Evolutionary conservation across 2,329 filamentous ascomycete genomes (phyloP), one percentile per base, ranked within the genome.

Genomic region (Aspergillus floridensis): DNA sequence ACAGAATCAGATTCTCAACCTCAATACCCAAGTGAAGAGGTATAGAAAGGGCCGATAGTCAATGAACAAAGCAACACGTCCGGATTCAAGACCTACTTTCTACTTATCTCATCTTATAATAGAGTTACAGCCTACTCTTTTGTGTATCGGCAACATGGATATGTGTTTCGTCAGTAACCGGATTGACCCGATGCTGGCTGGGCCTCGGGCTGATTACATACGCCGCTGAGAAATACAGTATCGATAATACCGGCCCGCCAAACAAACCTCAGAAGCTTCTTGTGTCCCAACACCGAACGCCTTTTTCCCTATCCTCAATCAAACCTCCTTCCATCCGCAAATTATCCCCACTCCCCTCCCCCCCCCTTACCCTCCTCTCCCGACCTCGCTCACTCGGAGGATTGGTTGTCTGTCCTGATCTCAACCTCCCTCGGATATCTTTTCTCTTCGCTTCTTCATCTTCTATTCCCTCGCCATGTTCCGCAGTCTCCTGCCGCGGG

Each of bases 401-500:
- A 63, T 64, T 70, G 62, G 64, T 64, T 67, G 66, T 68, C 64
- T 66, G 59, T 69, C 69, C 68, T 49, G 7, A 65, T 71, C 50
- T 54, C 46, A 53, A 54, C 54, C 65, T 63, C 64, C 48, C 56
- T 31, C 68, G 65, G 63, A 69, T 65, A 68, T 59, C 66, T 62
- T 56, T 59, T 59, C 52, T 59, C 58, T 65, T 59, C 70, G 64
- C 64, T 59, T 63, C 61, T 63, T 61, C n/a, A n/a, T n/a, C 63
- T 5, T 54, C 50, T 24, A 53, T 69, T 38, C 16, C 16, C 38
- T 66, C 68, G 76, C 66, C 70, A 84, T 84, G 82, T 82, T 83
- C 74, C 80, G 81, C 66, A 76, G 77, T 65, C 72, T 82, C 58
- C 70, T 82, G 67, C 81, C 81, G 68, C 80, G 81, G 71, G 74